phyloP scores from a whole-genome alignment of 306 rosid species.

The Rosa persica region DNA sequence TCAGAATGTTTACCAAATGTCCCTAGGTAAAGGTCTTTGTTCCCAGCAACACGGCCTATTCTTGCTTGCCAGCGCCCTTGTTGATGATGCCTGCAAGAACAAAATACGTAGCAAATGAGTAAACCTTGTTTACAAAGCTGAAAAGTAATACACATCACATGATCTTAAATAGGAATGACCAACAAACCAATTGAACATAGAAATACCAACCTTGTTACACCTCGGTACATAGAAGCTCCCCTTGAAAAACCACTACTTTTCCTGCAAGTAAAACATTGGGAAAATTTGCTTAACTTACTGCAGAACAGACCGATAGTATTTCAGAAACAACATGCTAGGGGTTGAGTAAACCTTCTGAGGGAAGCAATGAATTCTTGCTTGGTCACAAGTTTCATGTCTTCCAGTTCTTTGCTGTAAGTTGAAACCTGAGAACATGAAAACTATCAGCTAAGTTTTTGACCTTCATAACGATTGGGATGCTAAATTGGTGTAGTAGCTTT shows the following conservation, averaged over 20 bases:
- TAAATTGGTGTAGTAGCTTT: background rate
- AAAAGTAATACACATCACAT: background rate
- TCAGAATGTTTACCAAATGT: slow-evolving; percentile 62
- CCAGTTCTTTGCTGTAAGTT: slow-evolving; percentile 68
- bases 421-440: slow-evolving; percentile 49
- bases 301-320: background rate
- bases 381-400: slow-evolving; percentile 82
- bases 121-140: background rate
- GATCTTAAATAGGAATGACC: background rate
- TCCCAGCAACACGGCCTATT: slow-evolving; percentile 98
- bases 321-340: background rate
- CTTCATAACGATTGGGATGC: background rate
- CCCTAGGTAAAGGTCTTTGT: slow-evolving; percentile 91
- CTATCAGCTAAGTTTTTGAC: background rate
- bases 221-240: slow-evolving; percentile 93
- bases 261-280: slow-evolving; percentile 37
- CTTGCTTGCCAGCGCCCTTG: slow-evolving; percentile 99
- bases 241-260: slow-evolving; percentile 97
- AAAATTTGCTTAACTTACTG: background rate
- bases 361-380: slow-evolving; percentile 99
- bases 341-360: slow-evolving; percentile 58
- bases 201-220: slow-evolving; percentile 75
- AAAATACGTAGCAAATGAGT: background rate
- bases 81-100: slow-evolving; percentile 78
- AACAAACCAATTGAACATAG: background rate